Evolutionary conservation across 2,329 filamentous ascomycete genomes (phyloP).

Genomic region (Fusarium mexicanum): DNA sequence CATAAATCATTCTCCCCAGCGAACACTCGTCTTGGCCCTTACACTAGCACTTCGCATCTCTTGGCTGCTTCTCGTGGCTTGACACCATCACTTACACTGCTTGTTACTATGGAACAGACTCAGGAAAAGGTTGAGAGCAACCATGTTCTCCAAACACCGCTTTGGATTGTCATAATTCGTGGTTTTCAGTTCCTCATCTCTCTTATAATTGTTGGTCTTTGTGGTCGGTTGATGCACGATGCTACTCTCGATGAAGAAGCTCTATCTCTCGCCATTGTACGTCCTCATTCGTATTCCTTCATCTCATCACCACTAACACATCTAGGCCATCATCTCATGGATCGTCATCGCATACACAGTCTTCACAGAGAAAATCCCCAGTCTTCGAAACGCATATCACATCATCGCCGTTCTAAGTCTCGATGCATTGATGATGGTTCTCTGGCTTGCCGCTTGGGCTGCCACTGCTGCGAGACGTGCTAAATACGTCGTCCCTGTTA

Average conservation of each 20-base stretch:
- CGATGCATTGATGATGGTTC: conserved; percentile 55
- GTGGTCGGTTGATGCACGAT: conserved; percentile 51
- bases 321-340: conserved; percentile 58
- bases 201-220: conserved; percentile 55
- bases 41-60: not conserved
- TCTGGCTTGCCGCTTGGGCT: conserved; percentile 59
- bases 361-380: conserved; percentile 52
- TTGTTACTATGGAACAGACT: conserved; percentile 29
- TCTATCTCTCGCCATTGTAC: conserved; percentile 35
- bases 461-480: conserved; percentile 53
- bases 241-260: conserved; percentile 34
- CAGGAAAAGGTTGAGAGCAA: conserved; percentile 15
- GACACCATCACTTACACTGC: not conserved
- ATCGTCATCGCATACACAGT: conserved; percentile 54
- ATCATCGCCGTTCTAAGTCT: conserved; percentile 56
- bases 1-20: not conserved
- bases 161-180: conserved; percentile 55
- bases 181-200: conserved; percentile 54
- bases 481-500: conserved; percentile 47
- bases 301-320: conserved; percentile 3
- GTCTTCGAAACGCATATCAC: conserved; percentile 52
- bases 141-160: conserved; percentile 53
- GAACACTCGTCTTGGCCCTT: not conserved
- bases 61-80: not conserved
- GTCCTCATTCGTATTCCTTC: not conserved